phyloP scores from a whole-genome alignment of 257 asterid genomes.

The Solanum medicagineum region DNA sequence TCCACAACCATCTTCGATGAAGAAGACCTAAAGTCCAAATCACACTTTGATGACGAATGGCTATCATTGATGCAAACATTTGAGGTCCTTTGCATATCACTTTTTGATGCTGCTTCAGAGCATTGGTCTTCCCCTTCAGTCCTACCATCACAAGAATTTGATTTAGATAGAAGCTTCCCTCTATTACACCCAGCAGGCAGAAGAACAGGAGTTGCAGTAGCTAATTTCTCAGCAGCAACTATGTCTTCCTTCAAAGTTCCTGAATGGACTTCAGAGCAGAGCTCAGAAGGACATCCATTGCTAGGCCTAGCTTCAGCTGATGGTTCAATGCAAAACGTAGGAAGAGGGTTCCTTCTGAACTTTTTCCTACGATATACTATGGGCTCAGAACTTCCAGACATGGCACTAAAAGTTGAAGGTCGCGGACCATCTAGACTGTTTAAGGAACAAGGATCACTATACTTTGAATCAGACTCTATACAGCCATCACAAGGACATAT shows the following conservation, averaged over 20 bases:
- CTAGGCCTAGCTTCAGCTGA: slow-evolving; percentile 12
- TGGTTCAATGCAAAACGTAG: slow-evolving; percentile 9
- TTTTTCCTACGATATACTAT: slow-evolving; percentile 23
- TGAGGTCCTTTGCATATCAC: slow-evolving; percentile 17
- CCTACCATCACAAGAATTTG: slow-evolving; percentile 25
- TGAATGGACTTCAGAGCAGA: slow-evolving; percentile 30
- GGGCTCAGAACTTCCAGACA: slow-evolving; percentile 13
- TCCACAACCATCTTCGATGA: slow-evolving; percentile 28
- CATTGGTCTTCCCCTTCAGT: slow-evolving; percentile 17
- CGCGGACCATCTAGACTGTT: slow-evolving; percentile 3
- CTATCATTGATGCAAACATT: slow-evolving; percentile 30
- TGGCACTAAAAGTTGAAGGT: slow-evolving; percentile 5
- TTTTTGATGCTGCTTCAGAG: slow-evolving; percentile 34
- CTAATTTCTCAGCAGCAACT: slow-evolving; percentile 24
- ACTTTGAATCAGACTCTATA: slow-evolving; percentile 1
- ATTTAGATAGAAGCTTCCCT: slow-evolving; percentile 16
- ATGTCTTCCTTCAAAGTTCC: slow-evolving; percentile 19
- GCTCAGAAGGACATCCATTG: slow-evolving; percentile 29
- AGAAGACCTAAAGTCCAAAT: slow-evolving; percentile 32
- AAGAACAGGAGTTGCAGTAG: slow-evolving; percentile 6
- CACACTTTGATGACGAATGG: slow-evolving; percentile 60
- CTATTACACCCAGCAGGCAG: slow-evolving; percentile 9
- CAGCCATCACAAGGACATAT: slow-evolving; percentile 1
- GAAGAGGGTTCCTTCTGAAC: slow-evolving; percentile 9
- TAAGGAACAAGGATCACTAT: slow-evolving; percentile 5